Evolutionary conservation across 2,329 filamentous ascomycete species (phyloP).

Genomic region (Colletotrichum eremochloae): DNA sequence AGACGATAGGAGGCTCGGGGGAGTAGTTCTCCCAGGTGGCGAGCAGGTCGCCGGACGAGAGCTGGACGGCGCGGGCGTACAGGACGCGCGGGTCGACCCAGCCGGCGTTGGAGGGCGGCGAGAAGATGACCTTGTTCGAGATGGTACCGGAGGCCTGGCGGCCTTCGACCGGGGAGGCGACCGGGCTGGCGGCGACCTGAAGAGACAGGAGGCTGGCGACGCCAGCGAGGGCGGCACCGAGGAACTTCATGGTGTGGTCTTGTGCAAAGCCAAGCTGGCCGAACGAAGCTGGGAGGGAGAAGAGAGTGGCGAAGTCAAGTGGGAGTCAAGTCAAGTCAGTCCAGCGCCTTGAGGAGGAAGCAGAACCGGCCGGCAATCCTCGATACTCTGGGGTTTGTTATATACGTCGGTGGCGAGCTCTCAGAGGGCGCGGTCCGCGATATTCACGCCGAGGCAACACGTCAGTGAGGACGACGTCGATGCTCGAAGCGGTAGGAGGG

Average conservation of each 20-base stretch:
- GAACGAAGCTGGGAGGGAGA: not conserved
- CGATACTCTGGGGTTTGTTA: constrained; percentile 10
- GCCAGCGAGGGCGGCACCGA: constrained; percentile 29
- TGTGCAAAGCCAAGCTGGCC: not conserved
- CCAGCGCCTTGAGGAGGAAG: constrained; percentile 7
- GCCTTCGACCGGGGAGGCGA: constrained; percentile 33
- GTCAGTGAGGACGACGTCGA: constrained; percentile 13
- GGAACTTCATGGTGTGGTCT: constrained; percentile 28
- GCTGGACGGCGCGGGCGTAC: constrained; percentile 59
- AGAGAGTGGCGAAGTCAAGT: not conserved
- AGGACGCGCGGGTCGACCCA: constrained; percentile 60
- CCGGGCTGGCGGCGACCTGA: constrained; percentile 33
- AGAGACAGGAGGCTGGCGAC: constrained; percentile 29
- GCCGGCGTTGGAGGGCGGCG: constrained; percentile 55
- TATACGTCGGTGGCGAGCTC: constrained; percentile 22
- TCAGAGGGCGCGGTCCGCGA: not conserved
- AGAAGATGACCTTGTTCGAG: constrained; percentile 55
- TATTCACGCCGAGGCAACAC: constrained; percentile 15
- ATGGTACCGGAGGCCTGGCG: constrained; percentile 41
- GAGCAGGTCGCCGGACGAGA: constrained; percentile 60
- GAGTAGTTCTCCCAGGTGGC: constrained; percentile 70
- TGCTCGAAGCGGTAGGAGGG: constrained; percentile 4
- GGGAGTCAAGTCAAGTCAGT: not conserved
- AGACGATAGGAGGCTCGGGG: constrained; percentile 66
- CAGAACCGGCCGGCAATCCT: not conserved